A percentile compares a stretch with the other conserved stretches of the same genome.
Conservation (phyloP, 768 basidiomycete species). For the Suillus clintonianus region DNA sequence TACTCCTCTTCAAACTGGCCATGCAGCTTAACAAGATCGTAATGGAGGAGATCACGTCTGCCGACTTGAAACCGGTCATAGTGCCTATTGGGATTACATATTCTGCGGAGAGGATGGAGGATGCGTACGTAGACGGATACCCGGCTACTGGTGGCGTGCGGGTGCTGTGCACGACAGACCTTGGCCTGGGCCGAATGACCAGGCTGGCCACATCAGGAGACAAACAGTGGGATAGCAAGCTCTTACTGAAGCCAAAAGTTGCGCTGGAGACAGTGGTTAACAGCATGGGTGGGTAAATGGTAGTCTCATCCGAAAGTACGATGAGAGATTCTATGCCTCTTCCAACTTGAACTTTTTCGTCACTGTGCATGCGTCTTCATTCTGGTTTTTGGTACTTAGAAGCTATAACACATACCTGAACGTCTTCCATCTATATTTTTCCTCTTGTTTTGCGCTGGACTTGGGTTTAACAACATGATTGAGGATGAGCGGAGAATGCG, state of each 20-base stretch:
- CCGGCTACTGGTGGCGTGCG: constrained; percentile 7
- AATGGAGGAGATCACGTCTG: constrained; percentile 34
- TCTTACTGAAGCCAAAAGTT: constrained; percentile 40
- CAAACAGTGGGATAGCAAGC: constrained; percentile 31
- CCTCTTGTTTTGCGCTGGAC: constrained; percentile 4
- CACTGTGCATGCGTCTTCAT: neutral
- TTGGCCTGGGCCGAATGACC: constrained; percentile 36
- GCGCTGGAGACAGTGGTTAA: constrained; percentile 38
- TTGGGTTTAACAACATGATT: neutral
- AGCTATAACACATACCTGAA: neutral
- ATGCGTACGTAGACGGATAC: constrained; percentile 31
- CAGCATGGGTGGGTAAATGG: constrained; percentile 30
- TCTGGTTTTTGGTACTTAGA: neutral
- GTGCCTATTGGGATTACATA: constrained; percentile 21
- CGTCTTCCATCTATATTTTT: neutral
- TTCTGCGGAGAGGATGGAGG: constrained; percentile 28
- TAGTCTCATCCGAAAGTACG: neutral
- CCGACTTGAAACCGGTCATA: constrained; percentile 29
- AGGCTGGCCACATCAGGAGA: constrained; percentile 28
- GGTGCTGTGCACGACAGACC: constrained; percentile 39
- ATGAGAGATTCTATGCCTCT: neutral
- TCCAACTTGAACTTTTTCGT: constrained; percentile 9
- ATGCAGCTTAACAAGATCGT: constrained; percentile 42
- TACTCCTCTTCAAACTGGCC: constrained; percentile 41
- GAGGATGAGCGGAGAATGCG: neutral